Evolutionary conservation across 306 rosid genomes (phyloP), one percentile per base, ranked within the genome.

Genomic region (Ormosia emarginata): DNA sequence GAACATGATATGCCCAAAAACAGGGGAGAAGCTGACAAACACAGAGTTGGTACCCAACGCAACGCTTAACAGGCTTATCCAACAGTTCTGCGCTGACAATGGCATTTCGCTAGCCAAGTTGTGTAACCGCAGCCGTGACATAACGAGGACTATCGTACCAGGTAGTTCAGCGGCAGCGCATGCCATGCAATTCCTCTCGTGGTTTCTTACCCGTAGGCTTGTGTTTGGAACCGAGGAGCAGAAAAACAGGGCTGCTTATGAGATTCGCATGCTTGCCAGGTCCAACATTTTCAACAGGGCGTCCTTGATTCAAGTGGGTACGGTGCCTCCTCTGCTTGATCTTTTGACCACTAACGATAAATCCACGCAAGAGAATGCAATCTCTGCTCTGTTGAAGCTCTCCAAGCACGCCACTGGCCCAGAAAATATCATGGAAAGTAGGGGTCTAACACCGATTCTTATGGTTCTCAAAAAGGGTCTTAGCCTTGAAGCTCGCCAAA

Each of bases 201-300:
- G 83, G 84, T 90, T 87, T 67, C 90, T 90, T 33, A 71, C 89
- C 5, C 71, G 78, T 29, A 75, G 78, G 81, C 91, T 95, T 8
- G 85, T 82, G 49, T 93, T 90, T 13, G 98, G 98, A 37, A 83
- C 89, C 1, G 36, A 6, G 1, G 64, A 75, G 4, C 83, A 88
- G 89, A 89, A 85, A 34, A 87, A 82, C 79, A 95, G 87, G 55
- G 97, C 95, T 2, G 97, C 98, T 0, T 86, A 90, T 11, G 98
- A 95, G 55, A 86, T 91, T 79, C 98, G 98, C 4, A 15, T 90
- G 62, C 90, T 93, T 0, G 81, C 91, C 0, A 90, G 95, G 68
- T 88, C 93, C 6, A 95, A 83, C 80, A 75, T 90, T 58, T 91
- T 90, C 88, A 93, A 91, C 12, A 81, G 98, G 33, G 74, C 88